Base-by-base conservation (phyloP, 345 rosid genomes). In the Camelina hispida region DNA sequence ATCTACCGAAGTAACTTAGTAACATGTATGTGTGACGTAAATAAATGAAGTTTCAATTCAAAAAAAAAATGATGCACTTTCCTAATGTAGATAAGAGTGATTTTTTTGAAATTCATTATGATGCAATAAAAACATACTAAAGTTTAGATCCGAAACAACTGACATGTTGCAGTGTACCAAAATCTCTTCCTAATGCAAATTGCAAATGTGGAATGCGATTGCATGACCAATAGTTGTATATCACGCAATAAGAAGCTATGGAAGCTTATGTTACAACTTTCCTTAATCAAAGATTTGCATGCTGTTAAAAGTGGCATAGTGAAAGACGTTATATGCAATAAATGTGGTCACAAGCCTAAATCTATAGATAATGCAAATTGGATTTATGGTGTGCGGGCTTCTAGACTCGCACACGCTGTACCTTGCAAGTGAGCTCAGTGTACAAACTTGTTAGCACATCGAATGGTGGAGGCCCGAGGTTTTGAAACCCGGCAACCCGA, bases 391-490 rank as follows among this genome's bases (percentile, higher is more conserved):
- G 30, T 14, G 50, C 51, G 37, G 64, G 68, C 35, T 84, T 75
- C 22, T 65, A 52, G 22, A 62, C 69, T 30, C 70, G 71, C 66
- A 76, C 70, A 47, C 47, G 59, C 1, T 65, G 80, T 57, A 72
- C 76, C 11, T 75, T 78, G 53, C 73, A 54, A 74, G 46, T 64
- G 65, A 86, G 46, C 61, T 63, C 88, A 16, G 86, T 74, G 4
- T 87, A 54, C 23, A 86, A 76, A 61, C 79, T 79, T 0, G 84
- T 70, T 70, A 89, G 73, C n/a, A 85, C 76, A 81, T 74, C 80
- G 9, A 86, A 65, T 15, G 97, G 84, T 4, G 96, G 93, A 25
- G 93, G 89, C 59, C 85, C 87, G n/a, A 94, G 82, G 73, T 73
- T 68, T 66, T 85, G 82, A 75, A 94, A 90, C 25, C 79, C 74